Percentiles rank a stretch among this genome's conserved stretches.
Conservation (phyloP, 371 early-diverging fungal genomes). For the Mortierella sp. region DNA sequence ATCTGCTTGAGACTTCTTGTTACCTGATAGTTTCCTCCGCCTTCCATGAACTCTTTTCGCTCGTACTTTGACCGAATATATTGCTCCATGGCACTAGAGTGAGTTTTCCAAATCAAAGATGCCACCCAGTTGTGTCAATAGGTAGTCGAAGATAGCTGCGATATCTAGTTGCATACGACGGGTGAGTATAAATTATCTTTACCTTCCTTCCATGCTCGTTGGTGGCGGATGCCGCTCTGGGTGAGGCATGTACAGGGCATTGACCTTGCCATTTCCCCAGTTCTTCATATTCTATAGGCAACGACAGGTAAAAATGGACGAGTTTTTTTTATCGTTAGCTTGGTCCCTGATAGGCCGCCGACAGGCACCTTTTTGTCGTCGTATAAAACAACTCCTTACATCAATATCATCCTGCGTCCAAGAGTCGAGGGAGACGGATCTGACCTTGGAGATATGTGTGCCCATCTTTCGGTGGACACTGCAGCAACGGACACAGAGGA, state of each 20-base stretch:
- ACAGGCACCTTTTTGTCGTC: neutral
- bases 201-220: slow-evolving; percentile 72
- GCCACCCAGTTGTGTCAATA: too few relatives aligned
- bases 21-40: slow-evolving; percentile 50
- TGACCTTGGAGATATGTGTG: slow-evolving; percentile 94
- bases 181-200: too few relatives aligned
- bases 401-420: slow-evolving; percentile 96
- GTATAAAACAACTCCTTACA: slow-evolving; percentile 53
- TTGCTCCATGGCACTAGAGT: slow-evolving; percentile 87
- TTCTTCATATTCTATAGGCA: slow-evolving; percentile 62
- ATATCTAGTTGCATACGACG: too few relatives aligned
- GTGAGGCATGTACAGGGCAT: slow-evolving; percentile 76
- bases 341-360: neutral
- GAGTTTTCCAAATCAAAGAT: too few relatives aligned
- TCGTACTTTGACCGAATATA: slow-evolving; percentile 97
- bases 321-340: neutral
- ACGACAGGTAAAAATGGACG: neutral
- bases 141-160: too few relatives aligned
- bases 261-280: slow-evolving; percentile 90
- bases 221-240: slow-evolving; percentile 75
- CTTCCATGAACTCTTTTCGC: slow-evolving; percentile 75
- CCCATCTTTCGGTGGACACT: slow-evolving; percentile 94
- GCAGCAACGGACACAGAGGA: slow-evolving; percentile 94
- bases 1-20: neutral
- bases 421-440: slow-evolving; percentile 90